phyloP scores from a whole-genome alignment of 2,329 filamentous ascomycete species.

The Colletotrichum melonis region DNA sequence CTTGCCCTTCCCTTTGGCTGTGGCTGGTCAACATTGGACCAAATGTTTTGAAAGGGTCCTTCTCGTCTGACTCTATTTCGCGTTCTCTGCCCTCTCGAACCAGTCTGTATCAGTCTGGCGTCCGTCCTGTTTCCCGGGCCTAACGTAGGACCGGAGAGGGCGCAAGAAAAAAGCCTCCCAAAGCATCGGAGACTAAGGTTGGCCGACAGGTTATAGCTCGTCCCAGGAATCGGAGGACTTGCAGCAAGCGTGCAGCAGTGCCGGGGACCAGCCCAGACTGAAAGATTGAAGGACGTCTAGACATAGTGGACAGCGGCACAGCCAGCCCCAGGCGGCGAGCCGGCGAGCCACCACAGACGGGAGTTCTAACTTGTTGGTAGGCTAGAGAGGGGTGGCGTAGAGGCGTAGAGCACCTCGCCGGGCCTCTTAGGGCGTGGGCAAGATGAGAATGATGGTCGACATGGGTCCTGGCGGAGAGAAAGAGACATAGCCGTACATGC shows the following conservation, averaged over 20 bases:
- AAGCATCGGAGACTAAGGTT: not conserved
- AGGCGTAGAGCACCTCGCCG: not conserved
- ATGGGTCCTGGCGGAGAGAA: not conserved
- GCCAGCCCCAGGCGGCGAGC: no score
- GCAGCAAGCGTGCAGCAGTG: not conserved
- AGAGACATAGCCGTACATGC: not conserved
- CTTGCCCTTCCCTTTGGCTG: not conserved
- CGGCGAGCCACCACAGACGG: not conserved
- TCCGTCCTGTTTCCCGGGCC: not conserved
- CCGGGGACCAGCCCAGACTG: not conserved
- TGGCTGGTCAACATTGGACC: not conserved
- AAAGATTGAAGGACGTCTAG: not conserved
- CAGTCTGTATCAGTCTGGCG: not conserved
- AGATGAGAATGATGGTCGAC: not conserved
- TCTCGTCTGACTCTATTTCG: not conserved
- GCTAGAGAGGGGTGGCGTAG: not conserved
- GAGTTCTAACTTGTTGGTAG: not conserved
- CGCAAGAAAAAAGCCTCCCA: no score
- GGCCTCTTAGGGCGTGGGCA: not conserved
- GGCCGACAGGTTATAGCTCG: not conserved
- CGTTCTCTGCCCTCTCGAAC: no score
- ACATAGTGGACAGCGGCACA: no score
- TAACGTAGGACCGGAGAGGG: not conserved
- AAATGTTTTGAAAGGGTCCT: not conserved
- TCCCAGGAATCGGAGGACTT: not conserved